Percentiles rank a stretch among this genome's conserved stretches.
Evolutionary conservation across 2,329 filamentous ascomycete species (phyloP).

Genomic region (Calycina marina): DNA sequence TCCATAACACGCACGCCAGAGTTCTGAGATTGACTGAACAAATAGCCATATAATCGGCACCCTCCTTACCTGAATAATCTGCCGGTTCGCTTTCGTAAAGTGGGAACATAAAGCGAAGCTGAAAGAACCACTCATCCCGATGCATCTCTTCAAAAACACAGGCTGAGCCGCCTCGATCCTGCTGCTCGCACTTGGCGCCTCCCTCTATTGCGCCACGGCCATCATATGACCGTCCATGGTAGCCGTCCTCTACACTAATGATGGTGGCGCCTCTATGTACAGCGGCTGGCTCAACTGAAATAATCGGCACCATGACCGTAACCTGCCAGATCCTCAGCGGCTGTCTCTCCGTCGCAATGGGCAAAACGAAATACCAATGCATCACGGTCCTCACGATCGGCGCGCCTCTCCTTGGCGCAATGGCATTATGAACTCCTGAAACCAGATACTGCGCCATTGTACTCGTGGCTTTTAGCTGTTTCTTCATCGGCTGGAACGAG

Average conservation of each 20-base stretch:
- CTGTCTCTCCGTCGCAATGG: constrained; percentile 23
- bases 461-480: constrained; percentile 18
- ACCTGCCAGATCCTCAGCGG: constrained; percentile 17
- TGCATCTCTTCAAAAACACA: constrained; percentile 24
- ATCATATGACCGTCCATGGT: constrained; percentile 26
- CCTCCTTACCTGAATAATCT: constrained; percentile 1
- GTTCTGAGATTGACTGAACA: not conserved
- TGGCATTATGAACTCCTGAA: constrained; percentile 14
- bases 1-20: not conserved
- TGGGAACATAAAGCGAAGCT: constrained; percentile 15
- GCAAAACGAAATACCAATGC: constrained; percentile 23
- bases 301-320: constrained; percentile 4
- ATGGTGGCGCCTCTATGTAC: constrained; percentile 3
- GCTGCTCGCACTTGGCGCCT: constrained; percentile 23
- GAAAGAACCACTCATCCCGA: constrained; percentile 25
- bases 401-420: constrained; percentile 23
- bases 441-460: constrained; percentile 19
- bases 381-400: constrained; percentile 18
- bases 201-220: constrained; percentile 25
- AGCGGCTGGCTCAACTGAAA: constrained; percentile 6
- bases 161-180: constrained; percentile 22
- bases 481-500: constrained; percentile 25
- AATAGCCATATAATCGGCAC: constrained; percentile 2
- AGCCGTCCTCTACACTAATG: constrained; percentile 4
- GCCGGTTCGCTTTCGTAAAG: constrained; percentile 1